phyloP scores from a whole-genome alignment of 108 stramenopile genomes.

The Nitzschia sp. region DNA sequence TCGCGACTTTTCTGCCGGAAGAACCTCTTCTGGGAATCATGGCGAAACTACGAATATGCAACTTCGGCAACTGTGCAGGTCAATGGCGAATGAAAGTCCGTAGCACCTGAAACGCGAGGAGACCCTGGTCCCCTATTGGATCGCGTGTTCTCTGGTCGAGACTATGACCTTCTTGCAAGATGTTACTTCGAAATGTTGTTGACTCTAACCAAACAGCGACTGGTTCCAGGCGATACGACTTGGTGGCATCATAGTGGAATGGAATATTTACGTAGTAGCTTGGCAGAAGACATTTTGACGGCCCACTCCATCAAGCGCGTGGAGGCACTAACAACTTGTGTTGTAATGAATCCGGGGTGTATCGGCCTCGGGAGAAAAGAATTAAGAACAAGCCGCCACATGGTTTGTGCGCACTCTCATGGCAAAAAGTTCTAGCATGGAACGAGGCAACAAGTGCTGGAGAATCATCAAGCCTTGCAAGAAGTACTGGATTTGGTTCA shows the following conservation, averaged over 20 bases:
- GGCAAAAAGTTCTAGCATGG: conserved; percentile 1
- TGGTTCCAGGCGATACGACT: conserved; percentile 80
- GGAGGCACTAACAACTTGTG: conserved; percentile 79
- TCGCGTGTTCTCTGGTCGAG: too few species aligned
- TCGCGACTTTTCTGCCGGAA: too few species aligned
- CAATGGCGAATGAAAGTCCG: too few species aligned
- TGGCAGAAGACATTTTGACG: conserved; percentile 87
- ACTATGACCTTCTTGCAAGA: too few species aligned
- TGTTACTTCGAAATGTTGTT: too few species aligned
- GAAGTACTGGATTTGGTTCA: conserved; percentile 49
- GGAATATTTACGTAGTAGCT: conserved; percentile 89
- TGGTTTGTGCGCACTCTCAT: conserved; percentile 79
- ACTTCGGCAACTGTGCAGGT: too few species aligned
- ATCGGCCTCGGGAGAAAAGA: conserved; percentile 52
- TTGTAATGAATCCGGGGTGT: conserved; percentile 94
- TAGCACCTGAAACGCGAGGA: too few species aligned
- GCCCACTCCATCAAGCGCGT: conserved; percentile 66
- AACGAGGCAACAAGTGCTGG: too few species aligned
- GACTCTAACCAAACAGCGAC: too few species aligned
- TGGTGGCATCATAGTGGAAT: conserved; percentile 94
- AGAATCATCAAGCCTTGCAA: neutral
- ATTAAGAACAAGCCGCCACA: conserved; percentile 63
- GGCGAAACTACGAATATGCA: too few species aligned
- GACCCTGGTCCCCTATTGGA: too few species aligned
- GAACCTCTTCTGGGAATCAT: too few species aligned